A percentile compares a stretch with the other conserved stretches of the same genome.
Conservation (phyloP, 2,329 filamentous ascomycete genomes). For the Penicillium nordicum region DNA sequence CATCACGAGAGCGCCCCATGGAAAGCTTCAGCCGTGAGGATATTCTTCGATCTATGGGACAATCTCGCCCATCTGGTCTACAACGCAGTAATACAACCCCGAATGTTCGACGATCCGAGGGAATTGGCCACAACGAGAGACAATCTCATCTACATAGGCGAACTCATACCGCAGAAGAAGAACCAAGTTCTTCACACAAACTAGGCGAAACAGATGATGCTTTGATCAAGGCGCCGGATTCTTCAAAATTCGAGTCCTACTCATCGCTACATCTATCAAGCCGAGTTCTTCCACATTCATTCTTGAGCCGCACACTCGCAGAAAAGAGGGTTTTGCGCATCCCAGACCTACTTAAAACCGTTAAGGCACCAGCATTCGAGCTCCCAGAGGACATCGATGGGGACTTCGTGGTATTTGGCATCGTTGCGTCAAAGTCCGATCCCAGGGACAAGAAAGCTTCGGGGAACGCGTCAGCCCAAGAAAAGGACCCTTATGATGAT, state of each 20-base stretch:
- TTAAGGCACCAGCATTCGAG: slow-evolving; percentile 79
- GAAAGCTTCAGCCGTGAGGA: slow-evolving; percentile 63
- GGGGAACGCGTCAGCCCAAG: slow-evolving; percentile 38
- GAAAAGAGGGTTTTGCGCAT: slow-evolving; percentile 74
- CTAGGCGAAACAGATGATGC: slow-evolving; percentile 17
- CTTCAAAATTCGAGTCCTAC: slow-evolving; percentile 76
- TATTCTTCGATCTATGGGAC: slow-evolving; percentile 43
- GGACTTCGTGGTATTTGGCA: slow-evolving; percentile 84
- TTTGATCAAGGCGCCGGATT: slow-evolving; percentile 42
- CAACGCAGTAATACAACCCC: slow-evolving; percentile 38
- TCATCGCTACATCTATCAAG: slow-evolving; percentile 80
- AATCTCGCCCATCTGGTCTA: slow-evolving; percentile 26
- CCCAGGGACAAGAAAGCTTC: slow-evolving; percentile 61
- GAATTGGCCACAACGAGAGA: slow-evolving; percentile 13
- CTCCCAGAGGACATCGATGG: slow-evolving; percentile 75
- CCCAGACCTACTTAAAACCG: slow-evolving; percentile 72
- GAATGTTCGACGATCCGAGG: slow-evolving; percentile 20
- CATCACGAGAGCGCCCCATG: slow-evolving; percentile 46
- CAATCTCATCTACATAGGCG: slow-evolving; percentile 23
- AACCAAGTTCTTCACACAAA: slow-evolving; percentile 18
- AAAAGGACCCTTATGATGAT: slow-evolving; percentile 47
- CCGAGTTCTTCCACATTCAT: slow-evolving; percentile 75
- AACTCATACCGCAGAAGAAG: slow-evolving; percentile 23
- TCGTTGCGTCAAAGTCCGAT: slow-evolving; percentile 83
- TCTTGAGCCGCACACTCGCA: slow-evolving; percentile 72